A percentile compares a stretch with the other conserved stretches of the same genome.
Conservation (phyloP, 768 basidiomycete genomes). For the Russula foetens region DNA sequence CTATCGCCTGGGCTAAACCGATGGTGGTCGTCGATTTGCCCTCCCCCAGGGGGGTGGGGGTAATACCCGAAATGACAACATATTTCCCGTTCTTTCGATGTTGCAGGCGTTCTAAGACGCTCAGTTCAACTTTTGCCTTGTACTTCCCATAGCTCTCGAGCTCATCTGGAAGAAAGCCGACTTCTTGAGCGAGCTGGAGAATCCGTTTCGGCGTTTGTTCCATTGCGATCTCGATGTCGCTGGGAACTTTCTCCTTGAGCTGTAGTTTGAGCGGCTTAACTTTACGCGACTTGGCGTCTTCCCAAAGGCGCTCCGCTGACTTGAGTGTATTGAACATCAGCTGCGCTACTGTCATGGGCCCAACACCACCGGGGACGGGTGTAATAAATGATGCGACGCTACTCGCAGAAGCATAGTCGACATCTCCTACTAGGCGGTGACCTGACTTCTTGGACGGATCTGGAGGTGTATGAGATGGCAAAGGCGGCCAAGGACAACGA, state of each 20-base stretch:
- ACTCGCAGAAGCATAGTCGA: constrained; percentile 74
- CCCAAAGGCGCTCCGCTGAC: constrained; percentile 78
- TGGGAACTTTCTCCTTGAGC: constrained; percentile 81
- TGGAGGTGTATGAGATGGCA: neutral
- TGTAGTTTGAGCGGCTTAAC: constrained; percentile 74
- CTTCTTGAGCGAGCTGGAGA: constrained; percentile 74
- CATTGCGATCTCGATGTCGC: constrained; percentile 94
- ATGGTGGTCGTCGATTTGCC: constrained; percentile 98
- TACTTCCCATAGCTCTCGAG: constrained; percentile 91
- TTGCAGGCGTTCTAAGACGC: constrained; percentile 72
- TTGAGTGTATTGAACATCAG: constrained; percentile 91
- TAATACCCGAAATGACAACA: constrained; percentile 92
- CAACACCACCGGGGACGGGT: constrained; percentile 97
- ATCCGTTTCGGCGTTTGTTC: constrained; percentile 91
- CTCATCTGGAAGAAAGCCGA: constrained; percentile 80
- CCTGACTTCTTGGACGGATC: constrained; percentile 92
- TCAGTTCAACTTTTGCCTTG: constrained; percentile 95
- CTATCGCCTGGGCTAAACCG: constrained; percentile 92
- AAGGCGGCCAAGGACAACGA: constrained; percentile 23
- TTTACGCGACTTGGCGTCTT: constrained; percentile 54
- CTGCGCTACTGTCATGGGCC: constrained; percentile 99
- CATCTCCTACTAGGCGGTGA: constrained; percentile 93
- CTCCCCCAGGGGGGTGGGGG: constrained; percentile 94
- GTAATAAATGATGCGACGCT: constrained; percentile 84
- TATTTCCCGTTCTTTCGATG: constrained; percentile 93